Evolutionary conservation across 2,329 filamentous ascomycete species (phyloP), one percentile per base, ranked within the genome.

Genomic region (Akanthomyces uredinophilus): DNA sequence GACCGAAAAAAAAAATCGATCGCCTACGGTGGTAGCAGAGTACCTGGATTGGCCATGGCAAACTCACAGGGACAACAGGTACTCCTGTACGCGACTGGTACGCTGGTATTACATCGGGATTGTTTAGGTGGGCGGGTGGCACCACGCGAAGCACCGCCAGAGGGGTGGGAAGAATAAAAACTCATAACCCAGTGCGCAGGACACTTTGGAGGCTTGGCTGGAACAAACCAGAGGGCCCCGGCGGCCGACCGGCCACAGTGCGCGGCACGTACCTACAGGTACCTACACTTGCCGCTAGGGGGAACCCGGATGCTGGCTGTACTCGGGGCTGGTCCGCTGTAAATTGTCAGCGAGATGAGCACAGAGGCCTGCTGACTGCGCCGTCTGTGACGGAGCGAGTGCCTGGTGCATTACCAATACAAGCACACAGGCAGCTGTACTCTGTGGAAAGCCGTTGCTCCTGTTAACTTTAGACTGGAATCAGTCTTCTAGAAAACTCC

Each of bases 151-250:
- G 22, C 20, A 39, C 13, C 44, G 16, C 13, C 14, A 39, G 37
- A 2, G 16, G n/a, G n/a, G n/a, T n/a, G n/a, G n/a, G 24, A n/a
- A n/a, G 14, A 41, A n/a, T 43, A 27, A 37, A 41, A 16, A 13
- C 37, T 29, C 37, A 27, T 54, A 22, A 43, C 14, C 27, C 29
- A 35, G 29, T 50, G 49, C 29, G 11, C 49, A 35, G 49, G 49
- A 51, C 20, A 8, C 29, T 35, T 27, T 54, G 22, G 27, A 35
- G 53, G 41, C 53, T 56, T 56, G 53, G 53, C 53, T 56, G 53
- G 41, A 46, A 44, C 52, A 55, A 44, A 20, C 27, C 52, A 39
- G 24, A 50, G 24, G 47, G 14, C 47, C 24, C 37, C 37, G 37
- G 37, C 18, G 27, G 29, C 27, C 24, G 13, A 18, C 24, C 47